phyloP scores from a whole-genome alignment of 169 alveolate genomes.

The Plasmodium coatneyi region DNA sequence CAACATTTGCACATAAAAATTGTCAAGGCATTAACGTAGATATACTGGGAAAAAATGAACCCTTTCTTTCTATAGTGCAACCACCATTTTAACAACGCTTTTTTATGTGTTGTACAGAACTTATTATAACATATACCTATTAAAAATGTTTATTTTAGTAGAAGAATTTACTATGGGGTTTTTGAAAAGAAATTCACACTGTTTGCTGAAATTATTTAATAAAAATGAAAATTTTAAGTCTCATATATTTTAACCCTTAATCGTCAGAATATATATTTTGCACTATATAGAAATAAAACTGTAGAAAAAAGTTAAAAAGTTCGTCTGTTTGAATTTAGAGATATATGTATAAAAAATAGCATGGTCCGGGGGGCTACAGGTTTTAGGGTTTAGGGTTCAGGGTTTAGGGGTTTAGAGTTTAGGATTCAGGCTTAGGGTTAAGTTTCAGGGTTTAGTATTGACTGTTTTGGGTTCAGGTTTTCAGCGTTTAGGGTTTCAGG shows the following conservation, averaged over 20 bases:
- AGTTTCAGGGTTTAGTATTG: too few species aligned
- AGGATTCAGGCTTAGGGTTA: too few species aligned
- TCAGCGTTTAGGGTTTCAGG: too few species aligned
- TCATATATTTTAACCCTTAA: neutral
- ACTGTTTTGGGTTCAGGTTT: too few species aligned
- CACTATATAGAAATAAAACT: neutral
- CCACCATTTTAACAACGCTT: neutral
- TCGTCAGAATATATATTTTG: neutral
- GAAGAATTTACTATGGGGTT: neutral
- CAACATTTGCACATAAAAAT: neutral
- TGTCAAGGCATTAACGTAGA: neutral
- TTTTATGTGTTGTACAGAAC: neutral
- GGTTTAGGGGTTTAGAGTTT: too few species aligned
- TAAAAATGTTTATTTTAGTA: neutral
- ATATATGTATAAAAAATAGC: neutral
- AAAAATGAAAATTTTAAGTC: neutral
- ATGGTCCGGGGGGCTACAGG: too few species aligned
- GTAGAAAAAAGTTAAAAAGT: neutral
- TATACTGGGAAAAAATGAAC: neutral
- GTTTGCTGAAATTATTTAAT: neutral
- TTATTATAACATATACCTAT: too few species aligned
- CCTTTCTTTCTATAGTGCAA: neutral
- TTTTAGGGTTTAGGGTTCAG: too few species aligned
- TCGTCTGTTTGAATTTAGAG: neutral
- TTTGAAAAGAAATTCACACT: too few species aligned